Evolutionary conservation across 768 basidiomycete species (phyloP), one percentile per base, ranked within the genome.

Genomic region (Tylopilus subfusipes): DNA sequence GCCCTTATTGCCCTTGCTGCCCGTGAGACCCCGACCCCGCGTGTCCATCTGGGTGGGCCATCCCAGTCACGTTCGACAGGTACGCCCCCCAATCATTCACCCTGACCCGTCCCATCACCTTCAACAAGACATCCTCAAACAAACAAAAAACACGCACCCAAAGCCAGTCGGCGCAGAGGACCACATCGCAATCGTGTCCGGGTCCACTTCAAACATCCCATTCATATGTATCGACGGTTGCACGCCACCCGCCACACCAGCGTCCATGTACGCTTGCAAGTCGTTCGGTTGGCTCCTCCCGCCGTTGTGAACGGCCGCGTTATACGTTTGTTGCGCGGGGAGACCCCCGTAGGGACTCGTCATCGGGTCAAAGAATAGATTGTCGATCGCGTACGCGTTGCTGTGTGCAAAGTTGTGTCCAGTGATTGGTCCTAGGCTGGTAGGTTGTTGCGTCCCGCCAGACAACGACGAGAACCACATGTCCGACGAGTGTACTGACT

Each of bases 161-260:
- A 83, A 84, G 19, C 78, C 77, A 13, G 76, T 75, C 14, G 83
- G 83, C 22, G 83, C 81, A 48, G 72, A 75, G 12, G 82, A 81
- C 85, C 84, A 87, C 79, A 85, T 82, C 14, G 75, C 73, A 59
- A 84, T 75, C 42, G 78, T 78, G 52, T 81, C 79, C 51, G 72
- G 68, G 58, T 84, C 78, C 65, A 78, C 68, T 31, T 55, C 54
- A 31, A 55, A 39, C 51, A 55, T 54, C 29, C 33, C 50, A 10
- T 46, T 42, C 16, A 47, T 3, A 12, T 40, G 36, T 39, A 57
- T 57, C 46, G 39, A 31, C 2, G 56, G 29, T 12, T 38, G 52
- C 6, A 45, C 40, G 2, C 19, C 27, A 7, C 48, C 13, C 0
- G 45, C 31, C 22, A 42, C 42, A 8, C 45, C 27, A 1, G 51